phyloP scores from a whole-genome alignment of 495 filamentous ascomycete genomes.

The Aspergillus heteromorphus region DNA sequence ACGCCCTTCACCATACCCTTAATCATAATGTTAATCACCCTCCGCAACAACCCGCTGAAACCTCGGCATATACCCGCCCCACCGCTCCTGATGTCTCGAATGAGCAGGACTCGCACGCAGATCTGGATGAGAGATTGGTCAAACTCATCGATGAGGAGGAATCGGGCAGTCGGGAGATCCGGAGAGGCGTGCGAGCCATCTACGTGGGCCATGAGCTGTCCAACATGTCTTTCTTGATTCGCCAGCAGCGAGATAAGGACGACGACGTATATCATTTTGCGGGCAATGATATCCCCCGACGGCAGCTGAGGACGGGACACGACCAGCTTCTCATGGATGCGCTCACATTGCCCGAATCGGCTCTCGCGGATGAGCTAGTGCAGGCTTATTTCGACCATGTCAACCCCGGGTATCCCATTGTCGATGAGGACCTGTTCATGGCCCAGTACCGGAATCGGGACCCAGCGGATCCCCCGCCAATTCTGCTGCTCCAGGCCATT shows the following conservation, averaged over 20 bases:
- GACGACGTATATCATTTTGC: slow-evolving; percentile 46
- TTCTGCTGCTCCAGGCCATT: slow-evolving; percentile 43
- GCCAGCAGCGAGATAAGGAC: slow-evolving; percentile 42
- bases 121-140: slow-evolving; percentile 41
- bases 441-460: slow-evolving; percentile 44
- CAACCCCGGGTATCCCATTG: slow-evolving; percentile 40
- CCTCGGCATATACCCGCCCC: slow-evolving; percentile 25
- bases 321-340: slow-evolving; percentile 47
- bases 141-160: slow-evolving; percentile 45
- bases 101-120: slow-evolving; percentile 29
- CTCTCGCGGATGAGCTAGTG: slow-evolving; percentile 42
- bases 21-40: slow-evolving; percentile 5
- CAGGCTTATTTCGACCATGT: slow-evolving; percentile 43
- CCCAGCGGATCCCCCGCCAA: slow-evolving; percentile 39
- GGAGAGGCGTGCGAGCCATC: slow-evolving; percentile 42
- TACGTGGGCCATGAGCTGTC: slow-evolving; percentile 48
- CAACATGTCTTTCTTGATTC: slow-evolving; percentile 49
- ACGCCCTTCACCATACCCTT: slow-evolving; percentile 10
- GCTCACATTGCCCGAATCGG: slow-evolving; percentile 39
- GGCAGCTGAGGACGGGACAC: slow-evolving; percentile 40
- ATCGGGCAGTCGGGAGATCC: slow-evolving; percentile 36
- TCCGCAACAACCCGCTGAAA: slow-evolving; percentile 14
- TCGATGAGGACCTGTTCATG: slow-evolving; percentile 46
- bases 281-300: slow-evolving; percentile 42
- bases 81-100: slow-evolving; percentile 21